These are phyloP conservation scores for Knufia fluminis DNA, from an alignment of 2,329 filamentous ascomycete species.

Conservation along the genomic window DNA sequence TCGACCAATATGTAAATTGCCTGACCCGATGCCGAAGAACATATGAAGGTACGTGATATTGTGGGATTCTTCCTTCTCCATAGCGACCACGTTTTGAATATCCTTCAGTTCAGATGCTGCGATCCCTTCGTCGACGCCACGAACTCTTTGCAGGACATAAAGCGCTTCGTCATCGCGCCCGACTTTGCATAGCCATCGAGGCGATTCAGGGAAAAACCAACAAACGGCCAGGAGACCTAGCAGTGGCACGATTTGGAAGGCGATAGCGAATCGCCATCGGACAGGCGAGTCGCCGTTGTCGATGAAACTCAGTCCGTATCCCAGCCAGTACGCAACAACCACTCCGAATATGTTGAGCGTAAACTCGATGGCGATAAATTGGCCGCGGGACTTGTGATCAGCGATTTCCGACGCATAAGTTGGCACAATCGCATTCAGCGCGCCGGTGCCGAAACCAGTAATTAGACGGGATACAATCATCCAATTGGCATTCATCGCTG, in stretches of 20 bases:
- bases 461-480: constrained; percentile 58
- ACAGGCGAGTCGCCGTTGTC: constrained; percentile 52
- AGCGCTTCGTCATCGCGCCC: constrained; percentile 58
- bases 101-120: constrained; percentile 59
- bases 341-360: constrained; percentile 52
- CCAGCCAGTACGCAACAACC: constrained; percentile 26
- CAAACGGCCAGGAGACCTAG: constrained; percentile 47
- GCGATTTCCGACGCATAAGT: constrained; percentile 64
- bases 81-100: constrained; percentile 56
- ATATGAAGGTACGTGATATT: constrained; percentile 50
- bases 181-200: constrained; percentile 56
- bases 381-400: constrained; percentile 57
- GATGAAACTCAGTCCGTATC: constrained; percentile 49
- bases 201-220: constrained; percentile 63
- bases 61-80: constrained; percentile 37
- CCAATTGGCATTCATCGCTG: constrained; percentile 55
- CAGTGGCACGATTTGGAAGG: constrained; percentile 59
- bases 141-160: constrained; percentile 55
- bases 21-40: constrained; percentile 57
- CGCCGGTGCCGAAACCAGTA: constrained; percentile 59
- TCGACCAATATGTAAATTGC: constrained; percentile 55
- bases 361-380: constrained; percentile 63
- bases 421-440: constrained; percentile 61
- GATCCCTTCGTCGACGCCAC: constrained; percentile 48
- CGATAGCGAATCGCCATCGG: constrained; percentile 60